phyloP scores from a whole-genome alignment of 257 asterid genomes.

The Misopates orontium region DNA sequence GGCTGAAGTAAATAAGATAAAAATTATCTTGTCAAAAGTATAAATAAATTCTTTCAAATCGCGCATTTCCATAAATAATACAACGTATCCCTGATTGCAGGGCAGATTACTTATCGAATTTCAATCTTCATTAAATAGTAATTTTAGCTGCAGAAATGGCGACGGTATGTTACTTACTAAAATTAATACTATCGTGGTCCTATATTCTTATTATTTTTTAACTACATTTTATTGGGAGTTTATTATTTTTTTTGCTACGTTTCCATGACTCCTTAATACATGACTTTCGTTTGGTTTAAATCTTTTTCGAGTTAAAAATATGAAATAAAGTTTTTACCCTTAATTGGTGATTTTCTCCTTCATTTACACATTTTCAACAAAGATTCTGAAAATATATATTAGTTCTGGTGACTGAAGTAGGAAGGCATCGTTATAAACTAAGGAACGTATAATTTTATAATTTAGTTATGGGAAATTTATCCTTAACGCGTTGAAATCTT shows the following conservation, averaged over 20 bases:
- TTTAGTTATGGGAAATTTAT: slow-evolving; percentile 11
- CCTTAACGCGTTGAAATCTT: slow-evolving; percentile 33
- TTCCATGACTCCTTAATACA: no score
- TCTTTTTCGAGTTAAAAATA: no score
- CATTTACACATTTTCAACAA: no score
- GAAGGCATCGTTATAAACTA: slow-evolving; percentile 22
- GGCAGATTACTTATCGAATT: not conserved
- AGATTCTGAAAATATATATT: no score
- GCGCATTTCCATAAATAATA: not conserved
- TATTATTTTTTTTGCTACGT: no score
- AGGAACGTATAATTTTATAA: not conserved
- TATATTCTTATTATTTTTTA: no score
- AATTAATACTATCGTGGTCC: no score
- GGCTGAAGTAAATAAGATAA: not conserved
- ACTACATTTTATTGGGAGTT: no score
- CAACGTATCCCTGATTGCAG: not conserved
- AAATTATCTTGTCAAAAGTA: not conserved
- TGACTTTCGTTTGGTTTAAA: no score
- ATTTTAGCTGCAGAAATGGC: not conserved
- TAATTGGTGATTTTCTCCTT: no score
- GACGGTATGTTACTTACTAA: not conserved
- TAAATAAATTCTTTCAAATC: no score
- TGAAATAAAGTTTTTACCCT: no score
- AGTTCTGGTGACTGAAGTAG: slow-evolving; percentile 25
- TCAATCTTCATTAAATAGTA: not conserved